Evolutionary conservation across 2,329 filamentous ascomycete species (phyloP), one percentile per base, ranked within the genome.

Genomic region (Aureobasidium sp.): DNA sequence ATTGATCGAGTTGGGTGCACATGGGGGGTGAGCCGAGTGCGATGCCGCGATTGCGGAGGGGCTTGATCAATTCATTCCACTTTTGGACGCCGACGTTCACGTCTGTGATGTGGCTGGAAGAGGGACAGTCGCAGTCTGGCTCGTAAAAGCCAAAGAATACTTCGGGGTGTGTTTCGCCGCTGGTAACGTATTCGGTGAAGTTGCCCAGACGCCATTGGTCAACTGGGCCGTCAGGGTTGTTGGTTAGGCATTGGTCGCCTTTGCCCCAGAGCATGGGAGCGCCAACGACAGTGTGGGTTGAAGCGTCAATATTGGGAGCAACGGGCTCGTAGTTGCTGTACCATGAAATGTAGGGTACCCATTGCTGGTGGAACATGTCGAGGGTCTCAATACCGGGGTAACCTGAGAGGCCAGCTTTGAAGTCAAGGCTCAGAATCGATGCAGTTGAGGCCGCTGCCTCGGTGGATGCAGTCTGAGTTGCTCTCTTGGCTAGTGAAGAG

Each of bases 61-160:
- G 68, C 14, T 65, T 65, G 31, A 70, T 63, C 11, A 67, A 61
- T 27, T 61, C 47, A 54, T 67, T 65, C 69, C 70, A 71, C 19
- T 65, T 54, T 1, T 64, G 48, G 1, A 66, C 64, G 14, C 64
- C 68, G 22, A 62, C 58, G 17, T 62, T 37, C 19, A 65, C 53
- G 33, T 61, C 17, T 54, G 58, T 61, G 66, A 71, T 70, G 19
- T 67, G 62, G 6, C 64, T 63, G 15, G 67, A 69, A 29, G 64
- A 63, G 5, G 63, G 57, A 53, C 67, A 67, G 33, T 52, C 47
- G 64, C 69, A 70, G 56, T 71, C 69, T 24, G 68, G 69, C 53
- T 70, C 68, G 66, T 69, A 70, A 64, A 71, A 71, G 19, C 70
- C 70, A 62, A 70, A 69, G 66, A 70, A 69, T 56, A 69, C 67